Conservation (phyloP, 2,329 filamentous ascomycete species). For the Aspergillus candidus region DNA sequence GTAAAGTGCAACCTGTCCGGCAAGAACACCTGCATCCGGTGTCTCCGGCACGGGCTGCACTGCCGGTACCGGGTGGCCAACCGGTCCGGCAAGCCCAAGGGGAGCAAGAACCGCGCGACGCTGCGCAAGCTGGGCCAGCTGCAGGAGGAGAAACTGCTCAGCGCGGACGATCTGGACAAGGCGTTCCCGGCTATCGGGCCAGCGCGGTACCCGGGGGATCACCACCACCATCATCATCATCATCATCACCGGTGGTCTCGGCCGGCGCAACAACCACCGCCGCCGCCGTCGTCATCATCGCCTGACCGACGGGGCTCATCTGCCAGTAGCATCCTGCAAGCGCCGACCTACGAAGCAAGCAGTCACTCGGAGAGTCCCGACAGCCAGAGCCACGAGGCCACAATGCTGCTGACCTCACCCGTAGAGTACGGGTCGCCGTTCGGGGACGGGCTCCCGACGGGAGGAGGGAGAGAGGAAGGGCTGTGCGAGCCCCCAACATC, state of each 20-base stretch:
- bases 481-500: slow-evolving; percentile 14
- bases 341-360: no score
- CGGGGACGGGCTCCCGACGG: slow-evolving; percentile 1
- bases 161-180: slow-evolving; percentile 2
- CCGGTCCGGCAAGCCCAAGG: slow-evolving; percentile 36
- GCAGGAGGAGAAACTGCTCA: slow-evolving; percentile 24
- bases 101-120: slow-evolving; percentile 35
- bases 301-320: no score
- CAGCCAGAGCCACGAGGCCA: neutral
- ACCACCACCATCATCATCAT: no score
- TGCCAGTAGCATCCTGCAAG: no score
- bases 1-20: slow-evolving; percentile 35
- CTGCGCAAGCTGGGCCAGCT: slow-evolving; percentile 32
- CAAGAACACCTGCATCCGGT: slow-evolving; percentile 33
- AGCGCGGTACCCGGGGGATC: no score
- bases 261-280: no score
- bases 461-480: neutral
- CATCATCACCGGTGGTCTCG: no score
- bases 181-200: slow-evolving; percentile 2
- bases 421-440: slow-evolving; percentile 9
- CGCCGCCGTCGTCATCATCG: no score
- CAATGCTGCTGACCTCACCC: slow-evolving; percentile 7
- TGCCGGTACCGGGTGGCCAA: slow-evolving; percentile 36
- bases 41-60: slow-evolving; percentile 32
- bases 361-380: no score